phyloP scores from a whole-genome alignment of 2,329 filamentous ascomycete genomes.

The Tolypocladium cylindrosporum region DNA sequence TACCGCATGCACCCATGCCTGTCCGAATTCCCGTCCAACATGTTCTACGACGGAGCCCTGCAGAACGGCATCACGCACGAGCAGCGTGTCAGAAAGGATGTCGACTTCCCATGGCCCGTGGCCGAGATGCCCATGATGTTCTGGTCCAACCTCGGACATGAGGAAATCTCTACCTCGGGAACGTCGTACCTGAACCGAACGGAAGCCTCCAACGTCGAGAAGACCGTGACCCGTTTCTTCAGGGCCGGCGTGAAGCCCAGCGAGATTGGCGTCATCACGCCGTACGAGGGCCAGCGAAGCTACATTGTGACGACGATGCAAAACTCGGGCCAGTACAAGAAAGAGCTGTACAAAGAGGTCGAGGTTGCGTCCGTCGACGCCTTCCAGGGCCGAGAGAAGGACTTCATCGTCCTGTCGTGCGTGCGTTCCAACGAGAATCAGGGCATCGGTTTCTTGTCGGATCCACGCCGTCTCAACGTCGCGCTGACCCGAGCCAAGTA shows the following conservation, averaged over 20 bases:
- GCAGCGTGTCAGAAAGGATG: conserved; percentile 79
- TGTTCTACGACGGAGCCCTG: conserved; percentile 97
- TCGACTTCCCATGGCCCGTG: conserved; percentile 97
- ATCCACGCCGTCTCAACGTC: conserved; percentile 93
- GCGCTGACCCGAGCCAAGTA: conserved; percentile 95
- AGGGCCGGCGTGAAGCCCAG: conserved; percentile 92
- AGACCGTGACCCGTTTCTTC: conserved; percentile 97
- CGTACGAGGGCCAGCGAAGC: conserved; percentile 95
- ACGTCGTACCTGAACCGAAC: conserved; percentile 98
- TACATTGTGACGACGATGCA: conserved; percentile 99
- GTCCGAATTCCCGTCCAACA: conserved; percentile 95
- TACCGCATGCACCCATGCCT: conserved; percentile 99
- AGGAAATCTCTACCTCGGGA: conserved; percentile 95
- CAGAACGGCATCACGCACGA: conserved; percentile 93
- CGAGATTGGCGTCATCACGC: conserved; percentile 96
- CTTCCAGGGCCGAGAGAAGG: conserved; percentile 97
- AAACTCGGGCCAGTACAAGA: conserved; percentile 92
- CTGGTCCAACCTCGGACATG: conserved; percentile 95
- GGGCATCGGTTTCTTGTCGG: conserved; percentile 96
- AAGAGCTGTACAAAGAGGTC: conserved; percentile 96
- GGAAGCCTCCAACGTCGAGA: conserved; percentile 94
- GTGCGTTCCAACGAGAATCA: conserved; percentile 98
- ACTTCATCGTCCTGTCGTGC: conserved; percentile 96
- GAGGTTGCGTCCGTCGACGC: conserved; percentile 97
- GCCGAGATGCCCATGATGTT: conserved; percentile 98